A percentile compares a stretch with the other conserved stretches of the same genome.
phyloP scores from a whole-genome alignment of 1,139 yeast species.

The Suhomyces kunorum region DNA sequence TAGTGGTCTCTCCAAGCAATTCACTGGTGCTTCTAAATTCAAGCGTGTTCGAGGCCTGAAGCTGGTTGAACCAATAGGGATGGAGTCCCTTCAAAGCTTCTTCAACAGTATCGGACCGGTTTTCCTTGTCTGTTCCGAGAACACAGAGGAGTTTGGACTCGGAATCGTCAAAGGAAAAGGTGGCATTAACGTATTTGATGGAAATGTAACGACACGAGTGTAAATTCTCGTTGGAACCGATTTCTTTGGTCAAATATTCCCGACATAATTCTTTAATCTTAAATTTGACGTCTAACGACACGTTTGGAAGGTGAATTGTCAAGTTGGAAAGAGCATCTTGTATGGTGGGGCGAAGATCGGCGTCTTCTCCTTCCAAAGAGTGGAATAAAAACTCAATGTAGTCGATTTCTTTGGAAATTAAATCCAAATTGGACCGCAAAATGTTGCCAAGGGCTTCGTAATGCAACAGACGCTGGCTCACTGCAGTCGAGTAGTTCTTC shows the following conservation, averaged over 20 bases:
- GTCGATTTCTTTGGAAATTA: slow-evolving; percentile 48
- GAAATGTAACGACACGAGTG: slow-evolving; percentile 59
- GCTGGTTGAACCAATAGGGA: slow-evolving; percentile 65
- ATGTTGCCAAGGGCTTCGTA: slow-evolving; percentile 79
- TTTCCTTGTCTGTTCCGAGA: slow-evolving; percentile 57
- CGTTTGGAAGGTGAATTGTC: slow-evolving; percentile 46
- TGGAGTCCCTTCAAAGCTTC: slow-evolving; percentile 83
- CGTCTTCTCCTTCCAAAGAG: slow-evolving; percentile 65
- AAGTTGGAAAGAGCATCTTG: slow-evolving; percentile 72
- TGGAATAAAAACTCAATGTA: slow-evolving; percentile 69
- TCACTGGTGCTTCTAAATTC: slow-evolving; percentile 49
- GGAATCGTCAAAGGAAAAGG: slow-evolving; percentile 69
- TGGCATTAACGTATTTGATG: slow-evolving; percentile 62
- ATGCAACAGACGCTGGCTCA: slow-evolving; percentile 57
- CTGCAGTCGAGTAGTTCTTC: slow-evolving; percentile 30
- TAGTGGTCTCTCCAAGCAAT: slow-evolving; percentile 33
- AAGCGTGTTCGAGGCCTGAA: slow-evolving; percentile 37
- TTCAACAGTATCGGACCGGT: slow-evolving; percentile 72
- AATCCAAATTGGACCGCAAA: slow-evolving; percentile 49
- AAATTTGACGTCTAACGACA: slow-evolving; percentile 40
- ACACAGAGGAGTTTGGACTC: slow-evolving; percentile 70
- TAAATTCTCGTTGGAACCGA: slow-evolving; percentile 23
- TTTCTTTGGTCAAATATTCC: slow-evolving; percentile 32
- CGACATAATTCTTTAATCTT: slow-evolving; percentile 49
- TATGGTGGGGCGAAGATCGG: slow-evolving; percentile 65